Evolutionary conservation across 108 stramenopile species (phyloP).

Genomic region (Nitzschia palea): DNA sequence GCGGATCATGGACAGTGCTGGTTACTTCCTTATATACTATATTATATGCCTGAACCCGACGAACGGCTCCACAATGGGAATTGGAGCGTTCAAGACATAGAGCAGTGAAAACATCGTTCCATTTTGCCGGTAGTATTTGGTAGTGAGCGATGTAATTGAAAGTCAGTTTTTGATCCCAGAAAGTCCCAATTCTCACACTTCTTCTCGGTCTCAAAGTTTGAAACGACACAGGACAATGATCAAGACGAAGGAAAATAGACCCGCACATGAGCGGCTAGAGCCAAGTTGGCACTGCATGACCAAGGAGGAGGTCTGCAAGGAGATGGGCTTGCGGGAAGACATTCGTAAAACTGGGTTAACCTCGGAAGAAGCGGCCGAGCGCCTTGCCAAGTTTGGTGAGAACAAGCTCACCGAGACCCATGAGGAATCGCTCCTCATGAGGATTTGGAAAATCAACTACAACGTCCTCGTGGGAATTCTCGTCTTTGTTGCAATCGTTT

Average conservation of each 20-base stretch:
- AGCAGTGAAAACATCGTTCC: no score
- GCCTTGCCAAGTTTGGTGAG: constrained; percentile 55
- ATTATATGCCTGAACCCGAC: no score
- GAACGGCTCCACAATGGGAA: no score
- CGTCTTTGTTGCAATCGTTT: constrained; percentile 68
- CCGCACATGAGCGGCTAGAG: constrained; percentile 10
- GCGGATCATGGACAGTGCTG: no score
- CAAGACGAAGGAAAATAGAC: background rate
- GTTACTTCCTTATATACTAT: no score
- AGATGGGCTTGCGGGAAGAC: constrained; percentile 37
- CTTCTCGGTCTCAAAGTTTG: no score
- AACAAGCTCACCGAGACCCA: constrained; percentile 66
- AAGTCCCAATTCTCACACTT: no score
- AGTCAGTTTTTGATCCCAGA: no score
- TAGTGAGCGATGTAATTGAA: no score
- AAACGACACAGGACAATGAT: background rate
- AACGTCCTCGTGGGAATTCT: constrained; percentile 81
- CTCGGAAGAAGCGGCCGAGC: constrained; percentile 39
- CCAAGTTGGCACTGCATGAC: constrained; percentile 56
- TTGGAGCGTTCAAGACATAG: no score
- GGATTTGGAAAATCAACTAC: constrained; percentile 72
- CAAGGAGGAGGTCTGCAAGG: constrained; percentile 30
- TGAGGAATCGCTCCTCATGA: constrained; percentile 64
- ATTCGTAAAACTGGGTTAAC: constrained; percentile 40
- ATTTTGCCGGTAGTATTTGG: no score